A percentile compares a stretch with the other conserved stretches of the same genome.
phyloP scores from a whole-genome alignment of 2,329 filamentous ascomycete species.

The Stachybotrys chlorohalonatus region DNA sequence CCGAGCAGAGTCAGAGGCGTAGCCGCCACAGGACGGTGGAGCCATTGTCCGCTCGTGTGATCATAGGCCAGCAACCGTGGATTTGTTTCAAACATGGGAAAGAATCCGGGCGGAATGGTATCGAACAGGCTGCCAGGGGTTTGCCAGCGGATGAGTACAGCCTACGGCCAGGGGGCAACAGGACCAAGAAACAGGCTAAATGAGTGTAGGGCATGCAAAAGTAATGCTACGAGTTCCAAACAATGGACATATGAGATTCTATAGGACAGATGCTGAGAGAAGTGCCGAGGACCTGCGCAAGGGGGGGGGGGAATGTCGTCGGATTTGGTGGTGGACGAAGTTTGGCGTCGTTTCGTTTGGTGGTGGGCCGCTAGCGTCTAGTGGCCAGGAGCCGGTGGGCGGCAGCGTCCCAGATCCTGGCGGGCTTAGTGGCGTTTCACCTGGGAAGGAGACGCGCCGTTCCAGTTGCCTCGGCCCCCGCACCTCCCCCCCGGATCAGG shows the following conservation, averaged over 20 bases:
- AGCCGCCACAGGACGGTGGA: neutral
- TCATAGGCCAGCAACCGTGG: neutral
- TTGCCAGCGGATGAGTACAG: neutral
- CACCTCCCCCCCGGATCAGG: too few species aligned
- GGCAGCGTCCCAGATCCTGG: neutral
- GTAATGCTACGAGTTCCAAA: neutral
- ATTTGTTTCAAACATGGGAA: constrained; percentile 1
- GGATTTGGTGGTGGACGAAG: neutral
- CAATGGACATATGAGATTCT: neutral
- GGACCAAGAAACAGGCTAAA: neutral
- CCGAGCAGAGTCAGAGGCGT: neutral
- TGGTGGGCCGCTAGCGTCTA: neutral
- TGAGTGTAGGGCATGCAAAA: neutral
- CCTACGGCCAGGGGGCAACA: neutral
- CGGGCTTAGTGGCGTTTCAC: neutral
- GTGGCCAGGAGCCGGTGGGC: neutral
- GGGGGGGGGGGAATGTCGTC: neutral
- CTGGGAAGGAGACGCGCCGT: neutral
- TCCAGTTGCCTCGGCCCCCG: neutral
- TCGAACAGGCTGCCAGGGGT: neutral
- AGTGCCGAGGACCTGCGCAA: neutral
- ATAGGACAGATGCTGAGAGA: neutral
- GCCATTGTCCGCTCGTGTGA: neutral
- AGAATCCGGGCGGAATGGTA: neutral
- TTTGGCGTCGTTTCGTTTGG: neutral